Evolutionary conservation across 83 land plant species (phyloP).

Genomic region (Picea abies): DNA sequence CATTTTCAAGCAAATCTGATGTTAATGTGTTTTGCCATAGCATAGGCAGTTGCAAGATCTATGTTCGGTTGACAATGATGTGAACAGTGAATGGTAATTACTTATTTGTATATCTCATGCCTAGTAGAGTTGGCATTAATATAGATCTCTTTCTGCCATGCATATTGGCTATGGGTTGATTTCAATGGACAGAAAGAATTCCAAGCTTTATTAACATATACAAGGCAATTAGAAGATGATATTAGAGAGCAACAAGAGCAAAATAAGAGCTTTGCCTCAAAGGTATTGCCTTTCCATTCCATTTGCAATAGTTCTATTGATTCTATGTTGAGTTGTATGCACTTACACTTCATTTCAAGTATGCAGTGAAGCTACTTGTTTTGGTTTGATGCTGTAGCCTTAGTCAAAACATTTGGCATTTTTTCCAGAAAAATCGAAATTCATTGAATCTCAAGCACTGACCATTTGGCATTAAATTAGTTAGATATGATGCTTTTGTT

Average conservation of each 20-base stretch:
- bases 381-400: not conserved
- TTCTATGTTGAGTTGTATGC: not conserved
- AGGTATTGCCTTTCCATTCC: constrained; percentile 30
- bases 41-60: not conserved
- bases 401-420: no score
- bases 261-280: constrained; percentile 35
- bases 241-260: constrained; percentile 50
- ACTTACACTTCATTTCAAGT: not conserved
- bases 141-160: not conserved
- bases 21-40: not conserved
- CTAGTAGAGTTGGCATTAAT: not conserved
- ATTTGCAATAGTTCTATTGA: not conserved
- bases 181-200: constrained; percentile 41
- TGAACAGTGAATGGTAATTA: not conserved
- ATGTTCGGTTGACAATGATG: not conserved
- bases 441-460: not conserved
- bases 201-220: constrained; percentile 34
- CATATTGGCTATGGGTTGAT: not conserved
- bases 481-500: not conserved
- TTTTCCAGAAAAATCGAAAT: no score
- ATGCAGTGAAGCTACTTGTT: not conserved
- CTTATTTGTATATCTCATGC: not conserved
- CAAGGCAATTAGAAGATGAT: constrained; percentile 42
- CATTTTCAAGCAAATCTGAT: not conserved
- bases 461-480: not conserved